These are phyloP conservation scores for Coemansia sp. DNA, from an alignment of 192 early-diverging fungal species.

Conservation along the genomic window DNA sequence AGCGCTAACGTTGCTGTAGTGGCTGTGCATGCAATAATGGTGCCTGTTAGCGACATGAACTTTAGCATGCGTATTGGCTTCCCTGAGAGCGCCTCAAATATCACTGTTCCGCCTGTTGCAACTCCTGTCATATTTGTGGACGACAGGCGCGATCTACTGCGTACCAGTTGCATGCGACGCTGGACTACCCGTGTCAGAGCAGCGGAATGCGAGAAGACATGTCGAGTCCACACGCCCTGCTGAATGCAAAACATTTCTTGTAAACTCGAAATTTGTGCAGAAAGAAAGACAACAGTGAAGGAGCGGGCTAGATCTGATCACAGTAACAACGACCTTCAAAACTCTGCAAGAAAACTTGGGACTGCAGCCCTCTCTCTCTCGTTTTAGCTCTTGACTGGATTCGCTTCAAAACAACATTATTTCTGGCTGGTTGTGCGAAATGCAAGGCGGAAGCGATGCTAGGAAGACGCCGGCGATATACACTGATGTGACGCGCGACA, in stretches of 20 bases:
- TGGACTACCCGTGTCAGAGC: neutral
- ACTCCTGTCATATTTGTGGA: neutral
- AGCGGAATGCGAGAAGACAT: neutral
- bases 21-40: constrained; percentile 33
- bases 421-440: neutral
- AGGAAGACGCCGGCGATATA: constrained; percentile 44
- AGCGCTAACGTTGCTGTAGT: constrained; percentile 18
- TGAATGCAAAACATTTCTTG: neutral
- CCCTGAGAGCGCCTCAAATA: constrained; percentile 41
- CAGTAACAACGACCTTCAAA: neutral
- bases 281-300: neutral
- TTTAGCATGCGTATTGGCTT: constrained; percentile 49
- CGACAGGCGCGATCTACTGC: neutral
- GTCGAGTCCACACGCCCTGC: neutral
- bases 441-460: constrained; percentile 7
- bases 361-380: neutral
- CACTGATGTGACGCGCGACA: constrained; percentile 69
- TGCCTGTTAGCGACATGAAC: constrained; percentile 49
- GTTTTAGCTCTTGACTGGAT: constrained; percentile 1
- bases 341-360: neutral
- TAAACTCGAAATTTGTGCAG: neutral
- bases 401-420: neutral
- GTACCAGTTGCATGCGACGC: neutral
- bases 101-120: constrained; percentile 3
- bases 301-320: neutral